phyloP scores from a whole-genome alignment of 225 moss, liverwort and hornwort genomes.

The Takakia lepidozioides region DNA sequence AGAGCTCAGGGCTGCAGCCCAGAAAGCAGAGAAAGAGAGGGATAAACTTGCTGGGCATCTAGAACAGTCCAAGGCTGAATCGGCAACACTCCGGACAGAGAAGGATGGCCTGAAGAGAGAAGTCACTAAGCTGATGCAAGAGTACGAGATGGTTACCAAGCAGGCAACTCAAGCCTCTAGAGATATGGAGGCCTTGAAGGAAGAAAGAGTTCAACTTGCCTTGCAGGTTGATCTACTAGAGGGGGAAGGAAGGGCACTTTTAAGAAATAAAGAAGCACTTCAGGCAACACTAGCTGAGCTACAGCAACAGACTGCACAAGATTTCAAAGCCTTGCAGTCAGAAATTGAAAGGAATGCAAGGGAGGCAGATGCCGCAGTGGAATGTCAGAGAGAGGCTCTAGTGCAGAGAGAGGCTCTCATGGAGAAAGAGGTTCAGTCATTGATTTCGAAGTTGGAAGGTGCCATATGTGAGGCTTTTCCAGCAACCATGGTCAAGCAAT shows the following conservation, averaged over 20 bases:
- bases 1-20: conserved; percentile 6
- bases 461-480: conserved; percentile 20
- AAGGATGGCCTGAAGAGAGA: too few relatives aligned
- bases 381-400: conserved; percentile 18
- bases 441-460: conserved; percentile 21
- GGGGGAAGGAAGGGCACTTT: conserved; percentile 25
- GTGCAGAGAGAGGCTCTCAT: too few relatives aligned
- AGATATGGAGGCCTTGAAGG: conserved; percentile 16
- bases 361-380: conserved; percentile 13
- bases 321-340: conserved; percentile 21
- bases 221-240: conserved; percentile 24
- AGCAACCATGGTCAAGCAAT: too few relatives aligned
- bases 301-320: conserved; percentile 9
- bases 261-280: conserved; percentile 37
- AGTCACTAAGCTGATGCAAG: too few relatives aligned
- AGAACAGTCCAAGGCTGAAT: too few relatives aligned
- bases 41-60: too few relatives aligned
- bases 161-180: too few relatives aligned
- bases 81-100: too few relatives aligned
- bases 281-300: conserved; percentile 6
- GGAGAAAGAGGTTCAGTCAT: conserved; percentile 13
- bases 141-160: too few relatives aligned
- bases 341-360: conserved; percentile 10
- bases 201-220: conserved; percentile 21
- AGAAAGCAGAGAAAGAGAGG: conserved; percentile 19